phyloP scores from a whole-genome alignment of 2,329 filamentous ascomycete species.

The Cadophora sp. region DNA sequence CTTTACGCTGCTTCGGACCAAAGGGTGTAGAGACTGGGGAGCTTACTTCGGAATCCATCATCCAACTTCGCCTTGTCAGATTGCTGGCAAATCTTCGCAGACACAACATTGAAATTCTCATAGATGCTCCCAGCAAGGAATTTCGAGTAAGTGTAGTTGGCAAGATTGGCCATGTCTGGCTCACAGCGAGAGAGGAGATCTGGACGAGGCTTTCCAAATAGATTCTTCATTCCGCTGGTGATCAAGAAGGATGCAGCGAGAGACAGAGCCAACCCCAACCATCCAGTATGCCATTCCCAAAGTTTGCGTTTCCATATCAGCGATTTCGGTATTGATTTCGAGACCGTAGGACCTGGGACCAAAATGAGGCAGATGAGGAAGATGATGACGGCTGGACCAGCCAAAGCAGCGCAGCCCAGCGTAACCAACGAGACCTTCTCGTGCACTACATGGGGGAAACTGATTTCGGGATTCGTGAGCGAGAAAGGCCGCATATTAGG shows the following conservation, averaged over 20 bases:
- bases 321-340: constrained; percentile 64
- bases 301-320: constrained; percentile 81
- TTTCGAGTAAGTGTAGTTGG: constrained; percentile 67
- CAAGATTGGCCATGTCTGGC: constrained; percentile 72
- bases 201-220: constrained; percentile 70
- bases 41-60: constrained; percentile 72
- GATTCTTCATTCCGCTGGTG: constrained; percentile 83
- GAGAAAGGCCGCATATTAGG: constrained; percentile 77
- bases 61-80: constrained; percentile 65
- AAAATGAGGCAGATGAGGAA: constrained; percentile 71
- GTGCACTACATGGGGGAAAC: constrained; percentile 71
- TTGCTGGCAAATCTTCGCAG: constrained; percentile 77
- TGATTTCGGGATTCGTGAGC: constrained; percentile 76
- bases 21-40: neutral
- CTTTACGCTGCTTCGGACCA: neutral
- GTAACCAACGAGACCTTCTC: constrained; percentile 76
- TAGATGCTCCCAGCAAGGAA: constrained; percentile 51
- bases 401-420: constrained; percentile 67
- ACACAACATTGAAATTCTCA: constrained; percentile 71
- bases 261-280: constrained; percentile 80
- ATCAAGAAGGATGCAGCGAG: constrained; percentile 78
- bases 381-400: constrained; percentile 72
- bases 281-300: constrained; percentile 89
- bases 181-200: constrained; percentile 74
- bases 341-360: constrained; percentile 74